Evolutionary conservation across 2,329 filamentous ascomycete genomes (phyloP).

Genomic region (Alternaria viburni): DNA sequence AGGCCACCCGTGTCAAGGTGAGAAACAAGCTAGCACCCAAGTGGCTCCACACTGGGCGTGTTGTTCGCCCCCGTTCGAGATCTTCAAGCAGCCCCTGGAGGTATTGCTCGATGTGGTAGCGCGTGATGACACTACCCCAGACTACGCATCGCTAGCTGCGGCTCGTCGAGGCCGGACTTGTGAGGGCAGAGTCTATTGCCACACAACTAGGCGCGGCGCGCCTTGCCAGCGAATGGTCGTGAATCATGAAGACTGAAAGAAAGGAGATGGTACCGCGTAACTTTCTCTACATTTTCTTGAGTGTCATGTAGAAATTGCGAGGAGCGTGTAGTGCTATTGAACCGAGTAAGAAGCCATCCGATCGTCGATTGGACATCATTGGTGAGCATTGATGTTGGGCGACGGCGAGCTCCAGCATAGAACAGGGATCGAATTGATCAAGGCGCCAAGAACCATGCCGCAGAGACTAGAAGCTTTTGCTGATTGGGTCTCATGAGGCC

Average conservation of each 20-base stretch:
- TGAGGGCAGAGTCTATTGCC: constrained; percentile 11
- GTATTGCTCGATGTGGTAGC: constrained; percentile 14
- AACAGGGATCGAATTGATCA: constrained; percentile 23
- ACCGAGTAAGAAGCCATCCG: constrained; percentile 8
- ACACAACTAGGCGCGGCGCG: neutral
- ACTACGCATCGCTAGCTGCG: constrained; percentile 9
- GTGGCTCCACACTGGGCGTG: constrained; percentile 14
- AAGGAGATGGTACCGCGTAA: constrained; percentile 4
- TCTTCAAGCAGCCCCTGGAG: constrained; percentile 22
- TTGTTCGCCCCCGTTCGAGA: constrained; percentile 14
- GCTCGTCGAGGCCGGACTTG: constrained; percentile 13
- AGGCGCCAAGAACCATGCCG: constrained; percentile 29
- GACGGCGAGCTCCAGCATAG: constrained; percentile 14
- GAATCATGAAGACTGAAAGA: neutral
- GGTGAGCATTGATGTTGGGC: constrained; percentile 6
- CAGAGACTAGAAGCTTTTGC: constrained; percentile 25
- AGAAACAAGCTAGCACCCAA: constrained; percentile 18
- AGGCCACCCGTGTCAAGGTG: constrained; percentile 13
- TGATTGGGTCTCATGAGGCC: constrained; percentile 18
- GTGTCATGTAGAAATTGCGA: constrained; percentile 2
- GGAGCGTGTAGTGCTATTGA: constrained; percentile 27
- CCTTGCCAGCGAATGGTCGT: neutral
- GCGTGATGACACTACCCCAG: constrained; percentile 15
- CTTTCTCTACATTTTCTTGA: neutral
- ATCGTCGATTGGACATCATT: constrained; percentile 23